These are phyloP conservation scores for Moelleriella libera DNA, from an alignment of 2,329 filamentous ascomycete genomes.

Conservation along the genomic window DNA sequence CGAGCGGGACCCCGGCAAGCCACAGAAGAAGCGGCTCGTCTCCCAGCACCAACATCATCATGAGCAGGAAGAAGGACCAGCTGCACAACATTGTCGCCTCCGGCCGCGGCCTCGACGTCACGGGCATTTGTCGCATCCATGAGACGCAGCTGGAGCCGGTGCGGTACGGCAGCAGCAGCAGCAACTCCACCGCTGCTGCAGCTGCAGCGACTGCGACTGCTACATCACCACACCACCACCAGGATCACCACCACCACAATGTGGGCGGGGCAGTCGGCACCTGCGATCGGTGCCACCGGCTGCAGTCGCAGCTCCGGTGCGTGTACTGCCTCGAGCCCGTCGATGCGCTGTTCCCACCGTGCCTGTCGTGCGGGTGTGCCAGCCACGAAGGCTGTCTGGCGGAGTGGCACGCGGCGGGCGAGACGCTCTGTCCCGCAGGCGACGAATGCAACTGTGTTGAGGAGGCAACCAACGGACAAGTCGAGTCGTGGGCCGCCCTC, in stretches of 20 bases:
- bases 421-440: conserved; percentile 44
- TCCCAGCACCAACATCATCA: conserved; percentile 39
- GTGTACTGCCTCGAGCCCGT: conserved; percentile 50
- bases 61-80: conserved; percentile 42
- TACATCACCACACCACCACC: conserved; percentile 16
- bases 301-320: conserved; percentile 44
- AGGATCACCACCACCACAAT: conserved; percentile 8
- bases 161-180: conserved; percentile 17
- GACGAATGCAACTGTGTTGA: conserved; percentile 50
- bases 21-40: conserved; percentile 27
- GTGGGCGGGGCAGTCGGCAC: conserved; percentile 33
- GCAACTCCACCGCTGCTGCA: too few relatives aligned
- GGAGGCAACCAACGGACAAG: conserved; percentile 39
- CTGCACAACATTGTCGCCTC: conserved; percentile 34
- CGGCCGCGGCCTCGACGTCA: conserved; percentile 45
- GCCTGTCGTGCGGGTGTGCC: conserved; percentile 48
- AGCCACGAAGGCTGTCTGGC: conserved; percentile 44
- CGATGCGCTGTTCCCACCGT: conserved; percentile 44
- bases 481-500: conserved; percentile 45
- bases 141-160: conserved; percentile 48
- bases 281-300: conserved; percentile 36
- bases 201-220: too few relatives aligned
- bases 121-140: conserved; percentile 47
- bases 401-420: conserved; percentile 43
- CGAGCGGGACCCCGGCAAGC: conserved; percentile 15